A percentile compares a stretch with the other conserved stretches of the same genome.
phyloP scores from a whole-genome alignment of 805 yeast genomes.

The Candida tibetensis region DNA sequence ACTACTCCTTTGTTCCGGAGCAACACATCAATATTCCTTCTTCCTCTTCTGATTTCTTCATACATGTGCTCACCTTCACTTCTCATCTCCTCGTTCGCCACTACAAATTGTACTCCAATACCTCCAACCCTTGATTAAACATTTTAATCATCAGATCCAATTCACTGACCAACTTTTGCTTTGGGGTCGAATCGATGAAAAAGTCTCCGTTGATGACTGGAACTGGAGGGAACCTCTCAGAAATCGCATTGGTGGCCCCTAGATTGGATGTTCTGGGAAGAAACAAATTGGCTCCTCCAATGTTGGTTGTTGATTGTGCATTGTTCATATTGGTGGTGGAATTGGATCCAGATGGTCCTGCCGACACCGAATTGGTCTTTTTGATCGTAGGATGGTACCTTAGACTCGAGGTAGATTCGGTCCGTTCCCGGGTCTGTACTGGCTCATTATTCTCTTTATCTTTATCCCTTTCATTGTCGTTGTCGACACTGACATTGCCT shows the following conservation, averaged over 20 bases:
- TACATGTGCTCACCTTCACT: no score
- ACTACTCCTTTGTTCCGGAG: no score
- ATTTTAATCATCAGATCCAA: constrained; percentile 37
- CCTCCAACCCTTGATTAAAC: constrained; percentile 41
- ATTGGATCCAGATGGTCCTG: neutral
- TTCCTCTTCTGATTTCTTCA: no score
- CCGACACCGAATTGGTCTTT: neutral
- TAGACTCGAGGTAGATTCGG: constrained; percentile 1
- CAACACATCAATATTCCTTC: no score
- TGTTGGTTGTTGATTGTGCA: neutral
- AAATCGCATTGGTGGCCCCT: neutral
- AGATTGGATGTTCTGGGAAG: neutral
- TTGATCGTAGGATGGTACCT: constrained; percentile 1
- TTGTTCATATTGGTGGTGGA: neutral
- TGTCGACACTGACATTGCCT: constrained; percentile 1
- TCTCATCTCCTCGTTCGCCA: no score
- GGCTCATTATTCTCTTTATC: neutral
- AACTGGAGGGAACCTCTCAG: constrained; percentile 31
- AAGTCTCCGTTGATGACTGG: constrained; percentile 37
- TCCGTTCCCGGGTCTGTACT: constrained; percentile 1
- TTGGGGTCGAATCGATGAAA: constrained; percentile 37
- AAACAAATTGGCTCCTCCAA: neutral
- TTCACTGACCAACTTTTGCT: constrained; percentile 32
- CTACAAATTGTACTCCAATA: constrained; percentile 27
- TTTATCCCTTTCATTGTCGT: constrained; percentile 2